A percentile compares a stretch with the other conserved stretches of the same genome.
These are phyloP conservation scores for Chaetomium globosum DNA, from an alignment of 2,329 filamentous ascomycete genomes.

Conservation along the genomic window DNA sequence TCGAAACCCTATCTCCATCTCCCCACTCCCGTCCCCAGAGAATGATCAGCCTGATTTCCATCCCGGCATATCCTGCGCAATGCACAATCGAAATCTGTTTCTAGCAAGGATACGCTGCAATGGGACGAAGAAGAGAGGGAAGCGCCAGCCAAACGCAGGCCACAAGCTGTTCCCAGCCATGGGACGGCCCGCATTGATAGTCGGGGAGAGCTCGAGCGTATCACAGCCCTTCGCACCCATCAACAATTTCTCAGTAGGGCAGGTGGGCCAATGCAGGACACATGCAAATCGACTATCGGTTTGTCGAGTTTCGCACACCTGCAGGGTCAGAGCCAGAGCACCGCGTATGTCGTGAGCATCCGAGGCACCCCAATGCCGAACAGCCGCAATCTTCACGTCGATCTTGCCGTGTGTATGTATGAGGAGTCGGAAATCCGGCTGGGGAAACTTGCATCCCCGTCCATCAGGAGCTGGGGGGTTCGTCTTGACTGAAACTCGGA, in stretches of 20 bases:
- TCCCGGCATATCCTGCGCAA: background rate
- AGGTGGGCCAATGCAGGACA: constrained; percentile 26
- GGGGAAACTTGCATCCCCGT: background rate
- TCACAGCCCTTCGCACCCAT: constrained; percentile 14
- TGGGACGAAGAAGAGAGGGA: background rate
- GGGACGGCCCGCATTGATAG: constrained; percentile 27
- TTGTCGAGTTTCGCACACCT: constrained; percentile 2
- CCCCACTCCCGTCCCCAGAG: background rate
- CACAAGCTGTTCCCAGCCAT: constrained; percentile 20
- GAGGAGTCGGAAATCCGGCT: background rate
- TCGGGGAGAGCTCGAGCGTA: constrained; percentile 14
- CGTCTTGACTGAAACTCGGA: background rate
- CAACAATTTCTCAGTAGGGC: constrained; percentile 21
- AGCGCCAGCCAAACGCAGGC: constrained; percentile 7
- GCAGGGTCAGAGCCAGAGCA: constrained; percentile 3
- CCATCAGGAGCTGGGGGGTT: no score
- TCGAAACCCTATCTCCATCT: background rate
- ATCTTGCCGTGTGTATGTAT: background rate
- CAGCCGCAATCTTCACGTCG: background rate
- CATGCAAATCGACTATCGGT: constrained; percentile 14
- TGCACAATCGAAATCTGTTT: background rate
- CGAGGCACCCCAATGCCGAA: background rate
- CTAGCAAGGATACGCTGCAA: constrained; percentile 15
- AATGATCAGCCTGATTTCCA: constrained; percentile 4
- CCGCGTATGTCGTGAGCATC: background rate